phyloP scores from a whole-genome alignment of 1,139 yeast species.

The Nakaseomyces glabratus region DNA sequence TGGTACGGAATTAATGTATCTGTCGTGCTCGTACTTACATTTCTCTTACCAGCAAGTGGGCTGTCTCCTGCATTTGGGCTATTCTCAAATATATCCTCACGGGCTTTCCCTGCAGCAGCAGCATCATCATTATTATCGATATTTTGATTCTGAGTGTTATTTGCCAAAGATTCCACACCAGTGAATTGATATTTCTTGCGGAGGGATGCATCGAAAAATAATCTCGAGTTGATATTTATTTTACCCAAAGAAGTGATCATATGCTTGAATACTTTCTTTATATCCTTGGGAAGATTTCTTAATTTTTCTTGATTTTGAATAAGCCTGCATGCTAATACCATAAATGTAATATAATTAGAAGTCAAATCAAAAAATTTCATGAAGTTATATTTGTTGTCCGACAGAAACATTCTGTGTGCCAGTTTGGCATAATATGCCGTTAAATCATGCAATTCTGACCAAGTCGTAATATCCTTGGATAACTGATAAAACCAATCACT shows the following conservation, averaged over 20 bases:
- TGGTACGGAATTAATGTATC: conserved; percentile 18
- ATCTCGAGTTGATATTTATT: conserved; percentile 49
- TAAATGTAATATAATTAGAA: conserved; percentile 40
- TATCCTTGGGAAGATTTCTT: conserved; percentile 39
- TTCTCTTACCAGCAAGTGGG: conserved; percentile 14
- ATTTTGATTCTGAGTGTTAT: conserved; percentile 1
- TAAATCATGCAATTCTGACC: conserved; percentile 46
- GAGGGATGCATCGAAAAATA: conserved; percentile 37
- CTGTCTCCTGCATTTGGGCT: conserved; percentile 1
- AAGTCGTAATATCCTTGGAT: conserved; percentile 46
- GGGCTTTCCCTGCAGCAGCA: conserved; percentile 5
- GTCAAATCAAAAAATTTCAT: conserved; percentile 44
- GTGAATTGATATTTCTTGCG: background rate
- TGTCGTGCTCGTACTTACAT: conserved; percentile 25
- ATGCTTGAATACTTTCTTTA: conserved; percentile 42
- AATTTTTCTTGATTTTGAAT: conserved; percentile 42
- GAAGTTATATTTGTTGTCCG: conserved; percentile 43
- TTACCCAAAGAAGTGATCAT: conserved; percentile 49
- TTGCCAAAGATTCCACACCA: conserved; percentile 1
- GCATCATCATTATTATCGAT: conserved; percentile 7
- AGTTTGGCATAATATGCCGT: conserved; percentile 41
- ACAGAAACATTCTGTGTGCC: conserved; percentile 41
- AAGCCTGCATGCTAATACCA: conserved; percentile 45
- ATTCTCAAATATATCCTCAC: conserved; percentile 7
- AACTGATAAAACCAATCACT: conserved; percentile 46